Evolutionary conservation across 225 moss, liverwort and hornwort species (phyloP).

Genomic region (Sphagnum tenellum): DNA sequence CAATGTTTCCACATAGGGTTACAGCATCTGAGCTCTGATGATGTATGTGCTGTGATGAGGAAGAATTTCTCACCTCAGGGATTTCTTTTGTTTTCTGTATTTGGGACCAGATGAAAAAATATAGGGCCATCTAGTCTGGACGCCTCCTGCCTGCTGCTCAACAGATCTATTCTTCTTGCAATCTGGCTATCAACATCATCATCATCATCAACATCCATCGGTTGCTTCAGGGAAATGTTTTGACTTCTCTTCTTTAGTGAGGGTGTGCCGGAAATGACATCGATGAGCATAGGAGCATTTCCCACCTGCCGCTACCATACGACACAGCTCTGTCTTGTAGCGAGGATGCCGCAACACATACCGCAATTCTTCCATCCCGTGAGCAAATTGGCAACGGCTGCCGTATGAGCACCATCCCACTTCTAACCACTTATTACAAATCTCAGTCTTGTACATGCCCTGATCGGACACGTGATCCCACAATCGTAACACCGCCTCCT

Average conservation of each 20-base stretch:
- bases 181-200: too few species aligned
- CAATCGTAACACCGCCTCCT: not conserved
- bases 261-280: conserved; percentile 7
- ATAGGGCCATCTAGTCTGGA: too few species aligned
- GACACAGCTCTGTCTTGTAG: conserved; percentile 10
- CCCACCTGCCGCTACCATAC: conserved; percentile 3
- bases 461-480: conserved; percentile 5
- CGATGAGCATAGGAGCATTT: conserved; percentile 9
- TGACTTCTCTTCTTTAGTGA: conserved; percentile 6
- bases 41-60: too few species aligned
- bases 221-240: too few species aligned
- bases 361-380: conserved; percentile 8
- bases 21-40: too few species aligned
- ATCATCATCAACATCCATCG: too few species aligned
- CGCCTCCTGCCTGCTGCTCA: too few species aligned
- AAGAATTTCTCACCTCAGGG: too few species aligned
- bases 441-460: conserved; percentile 9
- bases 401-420: conserved; percentile 2
- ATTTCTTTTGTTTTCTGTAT: too few species aligned
- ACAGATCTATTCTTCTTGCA: too few species aligned
- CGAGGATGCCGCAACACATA: conserved; percentile 7
- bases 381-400: conserved; percentile 7
- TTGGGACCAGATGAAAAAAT: too few species aligned
- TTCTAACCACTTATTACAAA: conserved; percentile 6
- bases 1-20: too few species aligned